Percentiles rank a stretch among this genome's conserved stretches.
Conservation (phyloP, 202 grass and related monocot genomes). For the Setaria italica region DNA sequence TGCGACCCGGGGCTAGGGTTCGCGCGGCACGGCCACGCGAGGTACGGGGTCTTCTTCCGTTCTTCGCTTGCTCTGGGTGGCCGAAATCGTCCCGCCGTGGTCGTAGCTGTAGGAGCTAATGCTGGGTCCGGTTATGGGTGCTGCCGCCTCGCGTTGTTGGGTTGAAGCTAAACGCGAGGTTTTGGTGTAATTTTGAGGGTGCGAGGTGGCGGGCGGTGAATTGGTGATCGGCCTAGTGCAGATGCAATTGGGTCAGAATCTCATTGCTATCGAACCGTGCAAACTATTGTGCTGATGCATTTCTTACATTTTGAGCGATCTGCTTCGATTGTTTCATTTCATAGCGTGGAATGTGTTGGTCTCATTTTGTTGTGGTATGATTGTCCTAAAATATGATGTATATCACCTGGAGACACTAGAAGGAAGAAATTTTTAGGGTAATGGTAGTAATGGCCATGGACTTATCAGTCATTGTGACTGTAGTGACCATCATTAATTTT, state of each 20-base stretch:
- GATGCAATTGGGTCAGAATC: conserved; percentile 7
- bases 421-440: not conserved
- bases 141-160: not conserved
- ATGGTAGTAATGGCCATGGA: not conserved
- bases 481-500: not conserved
- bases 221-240: conserved; percentile 9
- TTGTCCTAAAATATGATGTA: not conserved
- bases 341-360: not conserved
- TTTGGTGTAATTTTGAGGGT: not conserved
- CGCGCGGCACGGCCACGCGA: conserved; percentile 24
- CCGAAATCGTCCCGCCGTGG: not conserved
- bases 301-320: not conserved
- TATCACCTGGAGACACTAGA: not conserved
- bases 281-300: not conserved
- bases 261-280: not conserved
- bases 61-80: not conserved
- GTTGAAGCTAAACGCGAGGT: not conserved
- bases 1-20: conserved; percentile 40
- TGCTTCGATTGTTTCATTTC: not conserved
- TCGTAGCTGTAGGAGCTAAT: not conserved
- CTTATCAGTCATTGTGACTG: not conserved
- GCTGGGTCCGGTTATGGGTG: not conserved
- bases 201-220: not conserved
- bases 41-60: conserved; percentile 42
- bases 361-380: not conserved